Evolutionary conservation across 345 rosid genomes (phyloP), one percentile per base, ranked within the genome.

Genomic region (Rhizophora mangle): DNA sequence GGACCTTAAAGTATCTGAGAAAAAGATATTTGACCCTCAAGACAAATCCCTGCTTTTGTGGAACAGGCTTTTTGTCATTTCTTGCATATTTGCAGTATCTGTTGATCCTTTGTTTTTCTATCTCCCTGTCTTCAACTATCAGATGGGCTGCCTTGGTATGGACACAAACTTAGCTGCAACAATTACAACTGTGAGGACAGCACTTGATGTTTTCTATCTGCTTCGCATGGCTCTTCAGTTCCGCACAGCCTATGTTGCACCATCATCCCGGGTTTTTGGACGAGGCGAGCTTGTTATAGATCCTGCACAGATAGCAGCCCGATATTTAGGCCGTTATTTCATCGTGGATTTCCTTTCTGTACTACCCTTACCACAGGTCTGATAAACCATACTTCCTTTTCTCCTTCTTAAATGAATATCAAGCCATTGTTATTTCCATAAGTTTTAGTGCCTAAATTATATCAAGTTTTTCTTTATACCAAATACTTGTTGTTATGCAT

Each of bases 211-310:
- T 60, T 86, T 92, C 76, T 86, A 88, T 74, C 85, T 88, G 20
- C 66, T 82, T 57, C 87, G 94, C 19, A 84, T 92, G 85, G 86
- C 81, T 68, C 83, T 92, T 55, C 97, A 92, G 75, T 92, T 92
- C 67, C 86, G 90, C 8, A 92, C 93, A 24, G 96, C 96, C 10
- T 92, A 80, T 60, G 83, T 89, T 64, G 97, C 97, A 24, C 97
- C 96, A 16, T 92, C 97, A 3, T 92, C 97, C 3, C 79, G 97
- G 36, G 97, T 92, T n/a, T 92, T 92, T 37, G 97, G 97, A 34
- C 83, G 97, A 24, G 97, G 97, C 64, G 97, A 92, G 79, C 96
- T 92, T 64, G 97, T 92, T n/a, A 90, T 89, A 22, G 94, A 89
- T 76, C 78, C 96, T 69, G 87, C 85, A 54, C 78, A 89, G 72